Base-by-base conservation (phyloP, 768 basidiomycete species). In the Calocybe indica region DNA sequence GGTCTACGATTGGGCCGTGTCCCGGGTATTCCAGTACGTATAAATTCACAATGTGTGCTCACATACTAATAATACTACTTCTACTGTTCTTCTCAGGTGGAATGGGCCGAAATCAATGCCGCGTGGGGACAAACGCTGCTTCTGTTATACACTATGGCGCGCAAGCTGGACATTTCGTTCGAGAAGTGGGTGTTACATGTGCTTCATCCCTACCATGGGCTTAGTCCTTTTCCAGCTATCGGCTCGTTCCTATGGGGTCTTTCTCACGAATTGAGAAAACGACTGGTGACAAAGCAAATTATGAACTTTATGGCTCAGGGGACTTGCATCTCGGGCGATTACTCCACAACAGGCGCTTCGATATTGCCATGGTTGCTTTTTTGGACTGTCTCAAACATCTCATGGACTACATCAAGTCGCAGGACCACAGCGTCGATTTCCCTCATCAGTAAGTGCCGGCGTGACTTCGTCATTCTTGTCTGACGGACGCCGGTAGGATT, bases 91-190 rank as follows among this genome's bases (percentile, higher is more conserved):
- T 6, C 34, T 7, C 52, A 91, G 83, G 94, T 98, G 30, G 96
- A 98, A 61, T 99, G 94, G 94, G 81, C 91, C 2, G 96, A 99
- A 67, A 93, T 98, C 63, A 98, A 98, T 60, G 96, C 96, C 8
- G 96, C 96, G 12, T 96, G 95, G 93, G 96, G 96, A 1, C 87
- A 96, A 61, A 91, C 94, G 0, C 72, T 95, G n/a, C 74, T 98
- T 12, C 73, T 98, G 47, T 69, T 97, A 33, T 89, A 95, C 59
- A 92, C 92, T 6, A 80, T 99, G 42, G 92, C 92, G 8, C 76
- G 87, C 47, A 99, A 97, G 66, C 79, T 96, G 10, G 92, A 92
- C 52, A 91, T 83, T 58, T 80, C 79, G 4, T 97, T 96, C 56
- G 83, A 87, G 58, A 81, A 82, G 93, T 93, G 65, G 55, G 82